Conservation (phyloP, 257 asterid species). For the Avicennia marina region DNA sequence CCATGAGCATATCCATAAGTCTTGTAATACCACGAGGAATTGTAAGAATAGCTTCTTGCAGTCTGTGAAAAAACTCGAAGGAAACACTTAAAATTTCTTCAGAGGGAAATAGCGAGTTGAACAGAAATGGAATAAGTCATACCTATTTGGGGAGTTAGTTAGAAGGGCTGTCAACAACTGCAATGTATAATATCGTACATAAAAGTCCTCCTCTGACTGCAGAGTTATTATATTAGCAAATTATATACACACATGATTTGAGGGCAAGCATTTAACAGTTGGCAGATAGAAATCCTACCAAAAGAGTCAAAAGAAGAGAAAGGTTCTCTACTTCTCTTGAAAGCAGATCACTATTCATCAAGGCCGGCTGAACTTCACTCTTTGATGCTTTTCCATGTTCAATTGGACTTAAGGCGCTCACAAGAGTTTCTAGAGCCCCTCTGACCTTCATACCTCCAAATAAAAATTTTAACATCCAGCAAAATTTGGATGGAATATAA, state of each 20-base stretch:
- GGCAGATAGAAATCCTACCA: constrained; percentile 48
- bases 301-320: constrained; percentile 80
- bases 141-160: constrained; percentile 86
- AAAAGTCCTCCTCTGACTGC: constrained; percentile 97
- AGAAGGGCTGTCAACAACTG: constrained; percentile 86
- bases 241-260: constrained; percentile 6
- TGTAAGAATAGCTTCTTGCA: constrained; percentile 92
- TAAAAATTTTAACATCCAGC: constrained; percentile 16
- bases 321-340: constrained; percentile 83
- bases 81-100: constrained; percentile 10
- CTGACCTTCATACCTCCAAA: constrained; percentile 60
- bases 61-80: constrained; percentile 41
- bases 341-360: constrained; percentile 81
- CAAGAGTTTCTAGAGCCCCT: constrained; percentile 83
- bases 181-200: constrained; percentile 82
- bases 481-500: constrained; percentile 10
- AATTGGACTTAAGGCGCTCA: constrained; percentile 71
- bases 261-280: constrained; percentile 16
- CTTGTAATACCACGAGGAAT: constrained; percentile 88
- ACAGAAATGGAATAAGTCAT: constrained; percentile 19
- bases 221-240: constrained; percentile 30
- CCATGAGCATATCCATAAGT: constrained; percentile 99
- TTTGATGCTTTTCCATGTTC: constrained; percentile 53
- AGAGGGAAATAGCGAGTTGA: too few species aligned
- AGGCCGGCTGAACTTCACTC: constrained; percentile 81